Percentiles rank a stretch among this genome's conserved stretches.
Evolutionary conservation across 331 rosid species (phyloP).

Genomic region (Cydonia oblonga): DNA sequence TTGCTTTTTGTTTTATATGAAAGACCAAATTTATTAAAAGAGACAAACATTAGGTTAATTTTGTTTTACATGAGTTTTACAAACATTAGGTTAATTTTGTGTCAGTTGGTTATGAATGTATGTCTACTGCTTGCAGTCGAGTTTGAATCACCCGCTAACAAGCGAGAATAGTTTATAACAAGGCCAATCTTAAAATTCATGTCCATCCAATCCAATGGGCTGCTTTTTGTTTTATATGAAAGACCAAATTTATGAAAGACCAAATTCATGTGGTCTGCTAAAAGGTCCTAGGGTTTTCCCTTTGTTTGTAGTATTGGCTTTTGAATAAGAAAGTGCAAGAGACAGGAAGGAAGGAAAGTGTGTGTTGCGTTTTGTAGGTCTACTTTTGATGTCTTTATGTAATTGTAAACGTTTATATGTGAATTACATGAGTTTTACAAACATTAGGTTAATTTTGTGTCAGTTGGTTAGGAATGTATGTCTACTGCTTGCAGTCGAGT

Average conservation of each 20-base stretch:
- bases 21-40: background rate
- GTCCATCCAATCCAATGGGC: background rate
- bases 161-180: background rate
- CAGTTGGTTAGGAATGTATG: rapidly evolving
- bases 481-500: background rate
- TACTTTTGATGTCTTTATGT: background rate
- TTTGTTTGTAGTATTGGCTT: background rate
- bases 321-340: background rate
- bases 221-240: background rate
- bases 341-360: background rate
- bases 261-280: background rate
- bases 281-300: background rate
- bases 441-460: background rate
- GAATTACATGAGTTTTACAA: background rate
- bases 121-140: background rate
- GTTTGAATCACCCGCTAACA: background rate
- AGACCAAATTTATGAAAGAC: background rate
- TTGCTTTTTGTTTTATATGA: background rate
- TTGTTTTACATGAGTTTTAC: background rate
- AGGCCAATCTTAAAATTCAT: background rate
- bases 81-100: background rate
- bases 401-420: background rate
- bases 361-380: background rate
- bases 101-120: rapidly evolving
- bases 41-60: background rate